Base-by-base conservation (phyloP, 2,329 filamentous ascomycete genomes). In the Pyrenochaeta sp. region DNA sequence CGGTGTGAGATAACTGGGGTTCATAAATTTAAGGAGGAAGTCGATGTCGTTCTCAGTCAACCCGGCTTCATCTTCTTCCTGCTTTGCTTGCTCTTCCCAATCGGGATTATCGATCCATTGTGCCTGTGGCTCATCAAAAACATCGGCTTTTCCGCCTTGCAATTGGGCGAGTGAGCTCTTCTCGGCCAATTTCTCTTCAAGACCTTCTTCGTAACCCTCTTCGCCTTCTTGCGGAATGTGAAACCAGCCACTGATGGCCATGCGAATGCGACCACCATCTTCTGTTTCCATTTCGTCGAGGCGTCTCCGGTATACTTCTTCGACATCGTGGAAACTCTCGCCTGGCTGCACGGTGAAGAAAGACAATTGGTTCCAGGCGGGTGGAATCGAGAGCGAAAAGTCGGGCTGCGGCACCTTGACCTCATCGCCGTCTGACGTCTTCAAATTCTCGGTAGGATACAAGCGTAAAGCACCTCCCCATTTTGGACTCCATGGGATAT, bases 211-310 rank as follows among this genome's bases (percentile, higher is more conserved):
- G 61, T 88, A 99, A 29, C 94, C 94, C 18, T 96, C 90, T 71
- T 99, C 94, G 42, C 93, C 93, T 58, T 89, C 75, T 73, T 99
- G 94, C 0, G 94, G 94, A 53, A 99, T 97, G 72, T 99, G 94
- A 72, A 95, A 99, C 94, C 94, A 99, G 38, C 94, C 94, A 67
- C 90, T 96, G 66, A 99, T 96, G 36, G 94, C 94, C 93, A 99
- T 97, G 57, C 94, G 86, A 35, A 96, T 84, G 34, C 90, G 83
- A 1, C 87, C 87, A 13, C 87, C 87, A 45, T 92, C 82, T 65
- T 81, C 70, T 80, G 84, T 67, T 80, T 81, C 41, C 85, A 81
- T 72, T 83, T 82, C 60, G 76, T 81, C 67, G 76, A 77, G 47
- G 68, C 79, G 53, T 75, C 77, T 62, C 68, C 89, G 85, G 74